Base-by-base conservation (phyloP, 441 rosid genomes). In the Pelargonium myrrhifolium region DNA sequence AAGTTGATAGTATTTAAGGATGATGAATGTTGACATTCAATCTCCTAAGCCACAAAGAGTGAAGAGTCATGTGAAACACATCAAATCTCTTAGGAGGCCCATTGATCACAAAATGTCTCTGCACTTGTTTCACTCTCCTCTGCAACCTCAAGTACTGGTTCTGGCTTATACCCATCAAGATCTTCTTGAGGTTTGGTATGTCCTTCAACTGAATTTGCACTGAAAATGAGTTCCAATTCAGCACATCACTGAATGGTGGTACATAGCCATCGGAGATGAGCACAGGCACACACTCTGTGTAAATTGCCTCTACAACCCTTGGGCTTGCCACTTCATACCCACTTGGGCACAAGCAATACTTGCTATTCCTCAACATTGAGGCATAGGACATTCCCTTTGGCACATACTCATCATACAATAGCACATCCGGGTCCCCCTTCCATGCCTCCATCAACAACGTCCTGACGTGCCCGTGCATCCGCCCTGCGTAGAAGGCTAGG, bases 241-340 rank as follows among this genome's bases (percentile, higher is more conserved):
- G 76, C 53, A 93, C 92, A 69, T 93, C 96, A 49, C 90, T 87
- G 62, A 93, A 89, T 0, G 99, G 97, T 49, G 89, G 78, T 12
- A 86, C 89, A n/a, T 86, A 91, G 75, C 79, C 60, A 17, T 82
- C 78, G 0, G 97, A 91, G 63, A 93, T 73, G 31, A 93, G 85
- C 10, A 93, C 97, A 2, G 99, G 99, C 24, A 93, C 84, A 22
- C 99, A 93, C 61, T 85, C 95, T 0, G 96, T 74, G 65, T 85
- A 89, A 3, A 91, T 88, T 59, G 99, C 82, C 82, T 93, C 99
- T 1, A 81, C 93, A 15, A 89, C 75, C 72, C 97, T 80, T 9
- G 99, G 99, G 74, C 99, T 93, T 35, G 99, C 97, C 24, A 93
- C 99, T 62, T 93, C 99, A 6, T 86, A 73, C 9, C 97, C 99